Evolutionary conservation across 805 yeast species (phyloP).

Genomic region (Teunomyces kruisii): DNA sequence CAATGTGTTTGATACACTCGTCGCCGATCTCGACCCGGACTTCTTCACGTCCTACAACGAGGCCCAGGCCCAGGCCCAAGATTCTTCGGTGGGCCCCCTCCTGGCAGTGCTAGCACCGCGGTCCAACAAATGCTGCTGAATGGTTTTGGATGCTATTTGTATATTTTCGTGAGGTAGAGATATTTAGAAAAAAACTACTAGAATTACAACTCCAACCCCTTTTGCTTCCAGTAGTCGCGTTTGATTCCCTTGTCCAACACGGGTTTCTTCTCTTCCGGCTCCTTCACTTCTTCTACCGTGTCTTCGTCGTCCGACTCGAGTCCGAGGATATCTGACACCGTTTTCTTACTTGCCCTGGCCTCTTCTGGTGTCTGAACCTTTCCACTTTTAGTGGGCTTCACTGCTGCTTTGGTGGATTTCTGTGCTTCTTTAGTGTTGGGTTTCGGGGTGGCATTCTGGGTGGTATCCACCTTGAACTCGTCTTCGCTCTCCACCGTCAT

Average conservation of each 20-base stretch:
- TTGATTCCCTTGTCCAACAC: constrained; percentile 32
- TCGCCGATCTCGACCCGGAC: constrained; percentile 29
- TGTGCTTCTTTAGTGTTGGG: no score
- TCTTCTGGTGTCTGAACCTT: not conserved
- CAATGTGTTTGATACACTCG: constrained; percentile 31
- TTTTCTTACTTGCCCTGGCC: constrained; percentile 13
- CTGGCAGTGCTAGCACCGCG: not conserved
- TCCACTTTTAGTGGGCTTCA: no score
- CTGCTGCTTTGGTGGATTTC: no score
- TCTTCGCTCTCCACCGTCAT: constrained; percentile 40
- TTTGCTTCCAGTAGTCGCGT: constrained; percentile 43
- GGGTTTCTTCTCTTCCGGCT: not conserved
- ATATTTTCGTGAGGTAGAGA: not conserved
- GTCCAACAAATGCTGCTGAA: constrained; percentile 1
- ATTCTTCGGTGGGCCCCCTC: not conserved
- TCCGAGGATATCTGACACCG: constrained; percentile 10
- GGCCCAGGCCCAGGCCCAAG: constrained; percentile 7
- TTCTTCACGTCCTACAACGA: constrained; percentile 24
- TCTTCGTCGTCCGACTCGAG: constrained; percentile 9
- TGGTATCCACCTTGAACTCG: constrained; percentile 7
- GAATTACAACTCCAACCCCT: constrained; percentile 36
- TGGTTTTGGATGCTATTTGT: no score
- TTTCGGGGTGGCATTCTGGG: not conserved
- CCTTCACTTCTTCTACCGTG: constrained; percentile 4
- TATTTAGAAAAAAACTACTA: no score